These are phyloP conservation scores for Ophiostoma sp. DNA, from an alignment of 2,329 filamentous ascomycete genomes.

Conservation along the genomic window DNA sequence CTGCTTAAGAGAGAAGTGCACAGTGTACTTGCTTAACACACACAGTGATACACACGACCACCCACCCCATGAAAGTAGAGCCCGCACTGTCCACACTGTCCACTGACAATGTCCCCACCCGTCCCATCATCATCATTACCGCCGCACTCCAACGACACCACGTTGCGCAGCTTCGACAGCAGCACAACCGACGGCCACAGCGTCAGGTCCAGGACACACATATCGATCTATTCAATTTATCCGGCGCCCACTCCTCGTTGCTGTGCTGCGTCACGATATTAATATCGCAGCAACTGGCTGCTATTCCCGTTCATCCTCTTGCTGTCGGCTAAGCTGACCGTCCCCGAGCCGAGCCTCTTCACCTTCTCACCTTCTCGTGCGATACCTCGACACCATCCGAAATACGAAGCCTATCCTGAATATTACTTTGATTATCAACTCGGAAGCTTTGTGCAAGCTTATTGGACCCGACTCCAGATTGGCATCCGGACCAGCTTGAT, in stretches of 20 bases:
- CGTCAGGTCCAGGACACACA: not conserved
- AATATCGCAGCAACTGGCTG: conserved; percentile 1
- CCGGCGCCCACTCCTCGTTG: conserved; percentile 1
- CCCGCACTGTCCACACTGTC: conserved; percentile 10
- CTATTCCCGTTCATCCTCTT: not conserved
- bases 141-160: conserved; percentile 10
- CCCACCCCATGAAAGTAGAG: not conserved
- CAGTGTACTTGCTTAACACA: not conserved
- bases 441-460: not conserved
- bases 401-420: not conserved
- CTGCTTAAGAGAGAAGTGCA: not conserved
- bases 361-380: not conserved
- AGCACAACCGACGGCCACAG: conserved; percentile 13
- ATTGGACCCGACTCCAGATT: not conserved
- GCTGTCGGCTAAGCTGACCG: conserved; percentile 1
- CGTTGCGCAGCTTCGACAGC: conserved; percentile 18
- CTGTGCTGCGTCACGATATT: conserved; percentile 29
- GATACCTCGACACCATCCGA: not conserved
- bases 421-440: not conserved
- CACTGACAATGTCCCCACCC: conserved; percentile 12
- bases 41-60: not conserved
- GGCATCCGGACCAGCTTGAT: not conserved
- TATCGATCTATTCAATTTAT: not conserved
- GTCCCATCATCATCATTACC: conserved; percentile 15
- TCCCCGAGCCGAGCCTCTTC: not conserved